Base-by-base conservation (phyloP, 768 basidiomycete species). In the Pleurotus eryngii region DNA sequence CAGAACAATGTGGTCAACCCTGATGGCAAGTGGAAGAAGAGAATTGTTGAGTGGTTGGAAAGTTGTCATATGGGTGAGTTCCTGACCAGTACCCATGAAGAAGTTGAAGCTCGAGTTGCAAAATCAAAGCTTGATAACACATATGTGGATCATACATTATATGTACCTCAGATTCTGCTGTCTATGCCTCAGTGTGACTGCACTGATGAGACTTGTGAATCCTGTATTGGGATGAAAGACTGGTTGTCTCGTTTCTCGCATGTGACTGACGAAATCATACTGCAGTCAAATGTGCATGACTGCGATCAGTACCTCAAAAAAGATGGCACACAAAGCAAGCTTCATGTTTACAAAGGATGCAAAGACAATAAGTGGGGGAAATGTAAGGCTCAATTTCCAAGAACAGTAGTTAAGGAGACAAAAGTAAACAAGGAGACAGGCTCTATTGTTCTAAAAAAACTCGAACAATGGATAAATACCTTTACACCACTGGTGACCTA, bases 321-420 rank as follows among this genome's bases (percentile, higher is more conserved):
- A 11, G 30, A 35, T 8, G 30, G 30, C 30, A 35, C 30, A 35
- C 30, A 35, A 35, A 61, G 50, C 43, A 59, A 61, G 53, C 60
- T 47, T 22, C 15, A n/a, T 3, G 38, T 46, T 22, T 57, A 55
- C 37, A 56, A 40, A 37, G 63, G 64, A 4, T 73, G 72, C 30
- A 60, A 63, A 27, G 63, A 22, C 64, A 67, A 68, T 37, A 64
- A 69, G 46, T 63, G 62, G 46, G 60, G 64, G 12, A 64, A 47
- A 37, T 75, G 74, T 54, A 69, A 65, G 59, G 62, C 68, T 1
- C 43, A 72, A 0, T 75, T 75, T 67, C 75, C 75, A 7, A 39
- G 72, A 20, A 42, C 57, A 1, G 45, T 62, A 3, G 51, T 55
- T 38, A 4, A n/a, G 2, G n/a, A 62, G 4, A 72, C 72, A 5